Evolutionary conservation across 768 basidiomycete genomes (phyloP).

Genomic region (Plicaturopsis crispa): DNA sequence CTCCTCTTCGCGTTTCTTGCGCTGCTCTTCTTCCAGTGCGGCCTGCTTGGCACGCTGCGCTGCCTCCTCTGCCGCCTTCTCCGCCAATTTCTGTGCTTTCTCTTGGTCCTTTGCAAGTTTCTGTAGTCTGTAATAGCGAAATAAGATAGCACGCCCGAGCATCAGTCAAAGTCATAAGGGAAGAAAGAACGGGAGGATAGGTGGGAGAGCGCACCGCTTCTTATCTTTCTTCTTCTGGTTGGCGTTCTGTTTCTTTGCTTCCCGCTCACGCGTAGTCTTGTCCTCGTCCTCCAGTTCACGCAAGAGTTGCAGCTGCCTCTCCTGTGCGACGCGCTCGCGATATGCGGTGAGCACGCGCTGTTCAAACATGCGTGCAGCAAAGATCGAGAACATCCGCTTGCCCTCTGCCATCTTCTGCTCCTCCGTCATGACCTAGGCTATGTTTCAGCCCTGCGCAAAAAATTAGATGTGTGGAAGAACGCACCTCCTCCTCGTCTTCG

Average conservation of each 20-base stretch:
- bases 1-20: conserved; percentile 83
- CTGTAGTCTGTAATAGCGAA: conserved; percentile 55
- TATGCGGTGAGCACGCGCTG: conserved; percentile 96
- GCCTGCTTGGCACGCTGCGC: conserved; percentile 68
- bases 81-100: conserved; percentile 73
- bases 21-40: conserved; percentile 73
- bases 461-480: conserved; percentile 14
- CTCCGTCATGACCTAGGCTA: conserved; percentile 70
- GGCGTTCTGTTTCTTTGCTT: conserved; percentile 87
- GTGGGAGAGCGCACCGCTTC: conserved; percentile 56
- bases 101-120: conserved; percentile 92
- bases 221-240: conserved; percentile 99
- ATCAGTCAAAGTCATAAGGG: conserved; percentile 1
- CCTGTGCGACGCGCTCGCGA: conserved; percentile 89
- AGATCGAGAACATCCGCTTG: conserved; percentile 99
- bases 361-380: conserved; percentile 99
- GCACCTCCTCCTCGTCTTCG: conserved; percentile 40
- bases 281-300: conserved; percentile 96
- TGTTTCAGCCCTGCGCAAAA: conserved; percentile 8
- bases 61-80: conserved; percentile 82
- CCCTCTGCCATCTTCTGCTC: conserved; percentile 99
- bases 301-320: conserved; percentile 87
- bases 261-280: conserved; percentile 75
- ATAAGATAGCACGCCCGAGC: conserved; percentile 4
- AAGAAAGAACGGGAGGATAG: conserved; percentile 3